Evolutionary conservation across 495 filamentous ascomycete species (phyloP).

Genomic region (Neurospora pannonica): DNA sequence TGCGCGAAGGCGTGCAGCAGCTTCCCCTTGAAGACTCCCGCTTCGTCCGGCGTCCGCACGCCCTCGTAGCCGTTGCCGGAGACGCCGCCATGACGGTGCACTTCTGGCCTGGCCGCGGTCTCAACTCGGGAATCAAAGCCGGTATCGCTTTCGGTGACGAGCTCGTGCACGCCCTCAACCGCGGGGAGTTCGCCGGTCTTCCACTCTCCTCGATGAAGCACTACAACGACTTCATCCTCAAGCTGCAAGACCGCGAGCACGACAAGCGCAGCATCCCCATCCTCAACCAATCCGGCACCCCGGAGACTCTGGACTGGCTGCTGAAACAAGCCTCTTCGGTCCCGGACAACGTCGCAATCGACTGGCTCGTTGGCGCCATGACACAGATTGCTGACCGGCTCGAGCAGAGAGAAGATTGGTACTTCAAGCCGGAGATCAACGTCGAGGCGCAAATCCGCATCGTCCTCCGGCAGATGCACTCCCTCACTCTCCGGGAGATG

Average conservation of each 20-base stretch:
- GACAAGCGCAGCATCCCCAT: conserved; percentile 32
- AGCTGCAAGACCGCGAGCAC: conserved; percentile 26
- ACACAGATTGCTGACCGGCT: conserved; percentile 23
- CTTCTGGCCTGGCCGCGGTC: conserved; percentile 26
- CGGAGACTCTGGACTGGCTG: conserved; percentile 26
- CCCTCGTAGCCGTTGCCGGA: conserved; percentile 22
- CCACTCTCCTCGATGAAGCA: conserved; percentile 21
- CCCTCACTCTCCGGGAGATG: conserved; percentile 23
- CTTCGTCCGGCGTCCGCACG: conserved; percentile 22
- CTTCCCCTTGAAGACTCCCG: conserved; percentile 21
- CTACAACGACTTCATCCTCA: conserved; percentile 30
- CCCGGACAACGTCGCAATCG: conserved; percentile 23
- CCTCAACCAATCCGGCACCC: conserved; percentile 25
- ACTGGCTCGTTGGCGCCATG: conserved; percentile 29
- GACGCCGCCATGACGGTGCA: conserved; percentile 28
- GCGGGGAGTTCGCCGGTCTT: conserved; percentile 20
- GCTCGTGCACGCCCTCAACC: conserved; percentile 23
- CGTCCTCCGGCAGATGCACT: conserved; percentile 24
- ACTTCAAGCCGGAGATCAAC: conserved; percentile 20
- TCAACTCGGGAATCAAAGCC: conserved; percentile 28
- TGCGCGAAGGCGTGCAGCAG: conserved; percentile 25
- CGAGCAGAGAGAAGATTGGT: conserved; percentile 20
- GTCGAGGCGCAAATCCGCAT: conserved; percentile 28
- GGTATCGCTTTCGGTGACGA: conserved; percentile 25
- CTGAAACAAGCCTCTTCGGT: conserved; percentile 18